Base-by-base conservation (phyloP, 768 basidiomycete species). In the Phylloporus arenicola region DNA sequence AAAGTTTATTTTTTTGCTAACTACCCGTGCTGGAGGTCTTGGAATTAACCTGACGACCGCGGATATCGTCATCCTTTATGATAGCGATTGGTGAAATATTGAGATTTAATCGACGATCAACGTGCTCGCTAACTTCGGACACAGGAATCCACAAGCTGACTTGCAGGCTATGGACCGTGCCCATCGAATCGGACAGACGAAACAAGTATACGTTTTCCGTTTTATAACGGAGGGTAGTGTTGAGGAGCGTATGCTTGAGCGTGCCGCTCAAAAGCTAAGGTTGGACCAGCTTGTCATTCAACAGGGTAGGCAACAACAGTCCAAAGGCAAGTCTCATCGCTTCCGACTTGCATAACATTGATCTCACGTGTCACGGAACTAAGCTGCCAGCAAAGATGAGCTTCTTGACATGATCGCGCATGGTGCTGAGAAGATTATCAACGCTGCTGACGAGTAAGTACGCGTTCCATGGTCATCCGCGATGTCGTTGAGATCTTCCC, bases 121-220 rank as follows among this genome's bases (percentile, higher is more conserved):
- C 24, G 10, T 20, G n/a, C 6, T 3, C 30, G 13, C 49, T 55
- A n/a, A 60, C 44, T 41, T 19, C 24, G 41, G 6, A 39, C 17
- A 57, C 35, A 92, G 88, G 92, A 99, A 98, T 67, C 95, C 96
- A 2, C 96, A 99, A 71, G 96, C 95, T 2, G 96, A 99, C 73
- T 70, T 99, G 41, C 96, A 99, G 66, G 96, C 96, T 5, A 97
- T 96, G 95, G 93, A 98, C 63, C 88, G 92, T 50, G 94, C 94
- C 0, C 93, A 95, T 72, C 88, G 92, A 50, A 95, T 95, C 54
- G 93, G 93, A 3, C 93, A 97, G 71, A 95, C 90, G 40, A 97
- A 95, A 70, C 93, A 97, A 68, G 94, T 96, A 17, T 94, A 92
- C 60, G 94, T 96, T 5, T 98, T 91, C 75, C 75, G 94, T n/a